A percentile compares a stretch with the other conserved stretches of the same genome.
phyloP scores from a whole-genome alignment of 345 rosid species.

The Mangifera indica region DNA sequence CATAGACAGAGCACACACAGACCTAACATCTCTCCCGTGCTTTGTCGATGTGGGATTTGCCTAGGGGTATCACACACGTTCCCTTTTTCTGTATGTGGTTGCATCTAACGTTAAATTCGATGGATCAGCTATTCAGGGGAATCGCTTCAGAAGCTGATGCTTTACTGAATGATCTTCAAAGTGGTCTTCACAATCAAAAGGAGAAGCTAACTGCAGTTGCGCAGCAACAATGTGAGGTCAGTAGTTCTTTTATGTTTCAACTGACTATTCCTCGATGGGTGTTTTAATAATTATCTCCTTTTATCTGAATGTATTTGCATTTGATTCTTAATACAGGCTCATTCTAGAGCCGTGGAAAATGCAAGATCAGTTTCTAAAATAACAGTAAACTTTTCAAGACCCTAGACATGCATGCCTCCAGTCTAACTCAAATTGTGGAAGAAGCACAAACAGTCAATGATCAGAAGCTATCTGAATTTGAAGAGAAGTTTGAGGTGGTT shows the following conservation, averaged over 20 bases:
- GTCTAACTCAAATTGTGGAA: conserved; percentile 63
- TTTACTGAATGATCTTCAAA: conserved; percentile 75
- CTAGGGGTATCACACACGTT: no score
- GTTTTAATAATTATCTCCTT: neutral
- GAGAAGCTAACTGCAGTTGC: conserved; percentile 74
- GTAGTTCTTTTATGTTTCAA: conserved; percentile 14
- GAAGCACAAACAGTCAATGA: conserved; percentile 84
- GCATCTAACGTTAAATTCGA: conserved; percentile 18
- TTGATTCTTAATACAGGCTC: conserved; percentile 58
- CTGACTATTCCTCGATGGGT: neutral
- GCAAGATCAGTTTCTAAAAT: conserved; percentile 80
- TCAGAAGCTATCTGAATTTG: conserved; percentile 69
- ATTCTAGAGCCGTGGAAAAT: conserved; percentile 75
- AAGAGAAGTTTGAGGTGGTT: conserved; percentile 89
- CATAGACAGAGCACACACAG: no score
- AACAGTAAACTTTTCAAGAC: conserved; percentile 72
- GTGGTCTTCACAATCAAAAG: conserved; percentile 73
- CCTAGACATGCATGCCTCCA: conserved; percentile 70
- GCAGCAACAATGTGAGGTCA: conserved; percentile 78
- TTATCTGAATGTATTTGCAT: neutral
- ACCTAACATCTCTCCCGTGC: no score
- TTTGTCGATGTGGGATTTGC: no score
- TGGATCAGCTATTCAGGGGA: conserved; percentile 76
- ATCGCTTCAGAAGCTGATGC: conserved; percentile 88
- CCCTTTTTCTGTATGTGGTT: conserved; percentile 19